Percentiles rank a stretch among this genome's conserved stretches.
These are phyloP conservation scores for Pythium guiyangense DNA, from an alignment of 352 stramenopile species.

Conservation along the genomic window DNA sequence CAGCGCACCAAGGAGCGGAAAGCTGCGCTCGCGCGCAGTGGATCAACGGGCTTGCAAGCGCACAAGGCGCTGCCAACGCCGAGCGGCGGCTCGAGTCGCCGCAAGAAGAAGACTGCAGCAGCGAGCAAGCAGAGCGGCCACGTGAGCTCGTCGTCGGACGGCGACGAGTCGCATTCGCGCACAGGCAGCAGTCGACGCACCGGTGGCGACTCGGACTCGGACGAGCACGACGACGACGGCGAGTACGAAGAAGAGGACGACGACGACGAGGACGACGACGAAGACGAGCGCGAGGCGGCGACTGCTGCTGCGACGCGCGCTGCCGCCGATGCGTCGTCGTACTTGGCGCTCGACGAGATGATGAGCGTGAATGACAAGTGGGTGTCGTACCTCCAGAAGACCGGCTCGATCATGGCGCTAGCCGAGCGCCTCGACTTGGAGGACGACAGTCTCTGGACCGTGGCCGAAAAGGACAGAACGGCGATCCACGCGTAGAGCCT, in stretches of 20 bases:
- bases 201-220: conserved; percentile 53
- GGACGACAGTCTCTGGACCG: conserved; percentile 80
- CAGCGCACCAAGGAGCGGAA: conserved; percentile 83
- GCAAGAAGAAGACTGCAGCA: conserved; percentile 11
- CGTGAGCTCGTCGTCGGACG: conserved; percentile 35
- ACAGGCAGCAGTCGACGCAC: conserved; percentile 23
- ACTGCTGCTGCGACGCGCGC: background rate
- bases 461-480: conserved; percentile 81
- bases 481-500: conserved; percentile 62
- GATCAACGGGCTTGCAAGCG: background rate
- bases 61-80: background rate
- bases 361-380: conserved; percentile 79
- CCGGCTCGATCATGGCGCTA: conserved; percentile 81
- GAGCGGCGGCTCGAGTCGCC: conserved; percentile 24
- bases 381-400: conserved; percentile 83
- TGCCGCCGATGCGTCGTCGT: conserved; percentile 6
- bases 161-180: conserved; percentile 22
- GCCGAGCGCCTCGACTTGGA: conserved; percentile 77
- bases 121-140: background rate
- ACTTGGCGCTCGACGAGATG: conserved; percentile 76
- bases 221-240: conserved; percentile 46
- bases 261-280: conserved; percentile 43
- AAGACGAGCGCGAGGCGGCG: conserved; percentile 1
- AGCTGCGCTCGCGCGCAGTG: conserved; percentile 33
- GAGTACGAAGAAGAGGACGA: conserved; percentile 19